These are phyloP conservation scores for Fusarium devonianum DNA, from an alignment of 2,329 filamentous ascomycete genomes.

Conservation along the genomic window DNA sequence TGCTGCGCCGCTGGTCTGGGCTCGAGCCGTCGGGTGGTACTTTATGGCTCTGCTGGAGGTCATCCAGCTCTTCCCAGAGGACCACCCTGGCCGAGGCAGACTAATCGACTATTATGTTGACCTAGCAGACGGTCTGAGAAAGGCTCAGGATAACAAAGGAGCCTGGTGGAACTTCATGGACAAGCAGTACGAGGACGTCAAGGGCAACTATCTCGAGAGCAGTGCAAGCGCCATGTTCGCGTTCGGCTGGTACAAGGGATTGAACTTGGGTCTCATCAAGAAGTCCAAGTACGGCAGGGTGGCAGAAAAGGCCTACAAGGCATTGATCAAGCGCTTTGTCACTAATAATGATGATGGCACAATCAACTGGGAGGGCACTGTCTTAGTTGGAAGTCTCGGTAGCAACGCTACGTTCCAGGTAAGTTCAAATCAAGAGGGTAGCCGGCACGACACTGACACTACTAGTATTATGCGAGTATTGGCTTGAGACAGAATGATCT, in stretches of 20 bases:
- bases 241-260: conserved; percentile 57
- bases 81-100: conserved; percentile 45
- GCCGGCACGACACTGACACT: neutral
- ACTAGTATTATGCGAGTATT: conserved; percentile 42
- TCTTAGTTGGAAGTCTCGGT: conserved; percentile 58
- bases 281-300: conserved; percentile 15
- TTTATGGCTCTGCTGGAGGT: conserved; percentile 58
- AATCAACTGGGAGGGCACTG: conserved; percentile 58
- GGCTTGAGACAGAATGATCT: conserved; percentile 36
- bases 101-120: conserved; percentile 49
- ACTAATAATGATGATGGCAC: conserved; percentile 55
- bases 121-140: conserved; percentile 51
- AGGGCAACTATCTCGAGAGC: conserved; percentile 67
- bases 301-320: conserved; percentile 34
- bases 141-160: conserved; percentile 52
- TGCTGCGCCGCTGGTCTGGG: conserved; percentile 61
- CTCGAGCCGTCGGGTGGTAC: conserved; percentile 61
- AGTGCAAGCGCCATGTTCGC: conserved; percentile 66
- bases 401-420: conserved; percentile 59
- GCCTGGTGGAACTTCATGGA: conserved; percentile 67
- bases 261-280: conserved; percentile 37
- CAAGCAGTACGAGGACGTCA: conserved; percentile 51
- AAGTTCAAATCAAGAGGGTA: conserved; percentile 21
- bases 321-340: conserved; percentile 54
- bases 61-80: conserved; percentile 52